A percentile compares a stretch with the other conserved stretches of the same genome.
These are phyloP conservation scores for Hemileccinum rubropunctum DNA, from an alignment of 768 basidiomycete genomes.

Conservation along the genomic window DNA sequence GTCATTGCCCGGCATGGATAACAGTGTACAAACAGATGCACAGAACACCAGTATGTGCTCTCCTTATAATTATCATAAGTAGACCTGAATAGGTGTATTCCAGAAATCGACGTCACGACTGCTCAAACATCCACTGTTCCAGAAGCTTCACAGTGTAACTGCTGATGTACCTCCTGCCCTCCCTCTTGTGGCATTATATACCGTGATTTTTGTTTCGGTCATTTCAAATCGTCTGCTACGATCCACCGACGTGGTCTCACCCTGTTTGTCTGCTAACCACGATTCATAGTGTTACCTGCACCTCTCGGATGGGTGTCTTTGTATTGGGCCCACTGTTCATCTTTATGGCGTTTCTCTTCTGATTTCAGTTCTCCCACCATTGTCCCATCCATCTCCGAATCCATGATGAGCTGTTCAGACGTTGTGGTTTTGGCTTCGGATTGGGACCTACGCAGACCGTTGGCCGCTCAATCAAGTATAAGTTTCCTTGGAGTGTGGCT, in stretches of 20 bases:
- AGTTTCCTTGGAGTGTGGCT: slow-evolving; percentile 28
- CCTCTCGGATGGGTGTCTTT: slow-evolving; percentile 85
- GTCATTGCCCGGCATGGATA: slow-evolving; percentile 96
- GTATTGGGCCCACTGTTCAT: slow-evolving; percentile 89
- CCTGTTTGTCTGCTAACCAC: slow-evolving; percentile 44
- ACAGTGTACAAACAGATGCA: slow-evolving; percentile 61
- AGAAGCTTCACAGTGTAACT: slow-evolving; percentile 84
- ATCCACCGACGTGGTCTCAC: slow-evolving; percentile 6
- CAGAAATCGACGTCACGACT: slow-evolving; percentile 92
- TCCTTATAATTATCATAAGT: neutral
- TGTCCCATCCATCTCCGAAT: slow-evolving; percentile 85
- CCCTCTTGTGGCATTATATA: slow-evolving; percentile 23
- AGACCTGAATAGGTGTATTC: slow-evolving; percentile 1
- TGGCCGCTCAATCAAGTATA: slow-evolving; percentile 8
- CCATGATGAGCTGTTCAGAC: slow-evolving; percentile 73
- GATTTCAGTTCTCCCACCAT: slow-evolving; percentile 58
- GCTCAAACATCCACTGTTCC: slow-evolving; percentile 66
- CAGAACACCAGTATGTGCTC: slow-evolving; percentile 44
- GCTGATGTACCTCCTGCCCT: slow-evolving; percentile 41
- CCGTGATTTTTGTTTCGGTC: slow-evolving; percentile 26
- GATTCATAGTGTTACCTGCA: slow-evolving; percentile 96
- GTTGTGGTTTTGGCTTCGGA: slow-evolving; percentile 66
- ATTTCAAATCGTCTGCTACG: slow-evolving; percentile 17
- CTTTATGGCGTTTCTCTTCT: slow-evolving; percentile 78
- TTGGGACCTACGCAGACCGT: slow-evolving; percentile 47